These are phyloP conservation scores for Allomyces javanicus DNA, from an alignment of 192 early-diverging fungal species.

Conservation along the genomic window DNA sequence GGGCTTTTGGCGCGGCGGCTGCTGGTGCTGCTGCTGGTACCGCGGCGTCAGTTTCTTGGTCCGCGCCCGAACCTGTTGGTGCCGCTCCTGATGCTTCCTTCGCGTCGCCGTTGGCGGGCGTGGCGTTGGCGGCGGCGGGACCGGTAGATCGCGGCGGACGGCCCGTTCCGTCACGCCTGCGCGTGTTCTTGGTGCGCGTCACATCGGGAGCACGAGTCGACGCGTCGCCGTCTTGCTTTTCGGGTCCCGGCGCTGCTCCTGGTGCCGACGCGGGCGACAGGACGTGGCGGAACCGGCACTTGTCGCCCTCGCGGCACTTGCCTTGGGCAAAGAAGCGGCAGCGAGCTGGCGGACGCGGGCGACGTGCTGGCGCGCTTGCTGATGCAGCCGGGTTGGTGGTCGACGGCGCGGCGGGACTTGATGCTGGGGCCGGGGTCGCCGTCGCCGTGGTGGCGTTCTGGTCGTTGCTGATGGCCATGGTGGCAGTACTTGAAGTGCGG, in stretches of 20 bases:
- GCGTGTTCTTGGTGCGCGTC: background rate
- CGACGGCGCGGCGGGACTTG: too few relatives aligned
- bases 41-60: too few relatives aligned
- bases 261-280: background rate
- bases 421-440: too few relatives aligned
- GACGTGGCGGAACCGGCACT: background rate
- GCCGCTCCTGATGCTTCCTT: background rate
- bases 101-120: background rate
- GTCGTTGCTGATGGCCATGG: too few relatives aligned
- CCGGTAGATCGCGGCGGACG: background rate
- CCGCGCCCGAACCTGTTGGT: too few relatives aligned
- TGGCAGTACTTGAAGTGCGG: too few relatives aligned
- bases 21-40: too few relatives aligned
- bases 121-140: background rate
- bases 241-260: background rate
- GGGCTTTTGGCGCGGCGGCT: too few relatives aligned
- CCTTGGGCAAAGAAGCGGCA: background rate
- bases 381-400: too few relatives aligned
- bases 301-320: background rate
- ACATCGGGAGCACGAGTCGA: background rate
- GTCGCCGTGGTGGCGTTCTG: too few relatives aligned
- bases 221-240: background rate
- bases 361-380: too few relatives aligned
- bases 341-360: background rate
- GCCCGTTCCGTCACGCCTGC: background rate